A percentile compares a stretch with the other conserved stretches of the same genome.
phyloP scores from a whole-genome alignment of 2,329 filamentous ascomycete species.

The Penicillium verrucosum region DNA sequence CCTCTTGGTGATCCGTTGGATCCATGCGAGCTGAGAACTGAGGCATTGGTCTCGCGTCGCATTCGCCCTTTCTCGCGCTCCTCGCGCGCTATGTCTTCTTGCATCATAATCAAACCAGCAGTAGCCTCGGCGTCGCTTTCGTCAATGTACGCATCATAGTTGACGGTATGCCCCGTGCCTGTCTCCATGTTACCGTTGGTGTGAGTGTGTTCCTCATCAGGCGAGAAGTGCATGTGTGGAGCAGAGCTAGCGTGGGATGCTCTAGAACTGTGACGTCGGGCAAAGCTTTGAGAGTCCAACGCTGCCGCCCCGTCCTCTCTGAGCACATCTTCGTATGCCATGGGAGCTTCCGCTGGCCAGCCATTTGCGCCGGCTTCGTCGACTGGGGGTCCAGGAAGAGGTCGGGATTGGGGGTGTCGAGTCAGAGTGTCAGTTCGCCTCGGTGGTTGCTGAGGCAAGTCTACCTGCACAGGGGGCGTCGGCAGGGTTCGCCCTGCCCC shows the following conservation, averaged over 20 bases:
- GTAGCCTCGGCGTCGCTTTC: constrained; percentile 87
- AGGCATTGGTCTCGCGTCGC: constrained; percentile 55
- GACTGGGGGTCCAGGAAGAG: constrained; percentile 56
- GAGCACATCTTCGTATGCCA: constrained; percentile 56
- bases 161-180: constrained; percentile 44
- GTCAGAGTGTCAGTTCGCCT: constrained; percentile 52
- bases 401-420: constrained; percentile 56
- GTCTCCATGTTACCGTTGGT: constrained; percentile 50
- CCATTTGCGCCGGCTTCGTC: constrained; percentile 38
- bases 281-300: constrained; percentile 33
- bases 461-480: constrained; percentile 52
- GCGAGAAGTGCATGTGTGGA: constrained; percentile 33
- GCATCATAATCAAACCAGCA: constrained; percentile 78
- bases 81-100: constrained; percentile 62
- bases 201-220: constrained; percentile 46
- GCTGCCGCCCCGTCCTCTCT: constrained; percentile 56
- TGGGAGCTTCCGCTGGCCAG: background rate
- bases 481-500: constrained; percentile 41
- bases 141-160: constrained; percentile 56
- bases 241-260: constrained; percentile 22
- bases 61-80: constrained; percentile 48
- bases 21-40: constrained; percentile 45
- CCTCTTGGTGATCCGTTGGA: constrained; percentile 41
- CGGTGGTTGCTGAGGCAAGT: constrained; percentile 48
- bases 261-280: constrained; percentile 26